Base-by-base conservation (phyloP, 2,329 filamentous ascomycete genomes). In the Pseudogymnoascus sp. region DNA sequence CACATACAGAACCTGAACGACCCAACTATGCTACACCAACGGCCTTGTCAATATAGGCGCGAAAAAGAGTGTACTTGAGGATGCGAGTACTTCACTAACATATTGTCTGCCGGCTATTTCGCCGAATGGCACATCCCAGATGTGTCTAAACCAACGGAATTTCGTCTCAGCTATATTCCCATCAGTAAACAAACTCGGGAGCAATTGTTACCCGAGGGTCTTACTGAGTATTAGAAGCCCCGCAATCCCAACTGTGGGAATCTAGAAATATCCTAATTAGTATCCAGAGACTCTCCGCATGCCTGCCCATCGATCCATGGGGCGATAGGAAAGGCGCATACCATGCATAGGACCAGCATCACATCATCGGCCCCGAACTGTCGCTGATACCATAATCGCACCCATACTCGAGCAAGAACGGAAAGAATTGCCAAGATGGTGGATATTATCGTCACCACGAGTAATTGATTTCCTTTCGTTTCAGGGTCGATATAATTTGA, bases 141-240 rank as follows among this genome's bases (percentile, higher is more conserved):
- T 33, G 48, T 55, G 48, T 55, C 48, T 33, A 18, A 55, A 55
- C 48, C 48, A 55, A 55, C 48, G 48, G 15, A 55, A 55, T 27
- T 55, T 55, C 4, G 48, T 55, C 27, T 55, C 48, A 55, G 29
- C 48, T 55, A 55, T 33, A 33, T 31, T 13, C 48, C 5, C n/a
- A 55, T 55, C 15, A 55, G 48, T 55, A 55, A 33, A 7, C 29
- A 33, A 55, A 18, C 18, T n/a, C 13, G 9, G 9, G 48, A 13
- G n/a, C 48, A 18, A 33, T 33, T 33, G 48, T 18, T 18, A 7
- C 27, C 13, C 18, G 2, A 9, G n/a, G 29, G 48, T 15, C 48
- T 55, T 55, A 33, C 48, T 33, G 5, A 55, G 48, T 55, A 55
- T 55, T 55, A 55, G 21, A 33, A 55, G 48, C 7, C 9, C 48